Evolutionary conservation across 495 filamentous ascomycete species (phyloP), one percentile per base, ranked within the genome.

Genomic region (Penicillium daleae): DNA sequence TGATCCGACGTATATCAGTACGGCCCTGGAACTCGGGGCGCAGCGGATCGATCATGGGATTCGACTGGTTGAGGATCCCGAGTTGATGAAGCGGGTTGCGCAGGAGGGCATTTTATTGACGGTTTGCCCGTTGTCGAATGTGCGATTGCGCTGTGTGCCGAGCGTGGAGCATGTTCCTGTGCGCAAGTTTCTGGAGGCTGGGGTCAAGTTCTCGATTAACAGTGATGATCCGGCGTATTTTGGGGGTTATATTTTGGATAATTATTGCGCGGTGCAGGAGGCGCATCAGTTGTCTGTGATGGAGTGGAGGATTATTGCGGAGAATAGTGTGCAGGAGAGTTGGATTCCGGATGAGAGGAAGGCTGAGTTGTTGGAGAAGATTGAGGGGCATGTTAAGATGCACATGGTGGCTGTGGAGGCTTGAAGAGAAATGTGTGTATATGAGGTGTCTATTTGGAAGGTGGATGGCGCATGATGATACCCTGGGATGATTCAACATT

Each of bases 151-250:
- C 35, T 88, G 85, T 62, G 86, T 90, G 3, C 51, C 73, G 24
- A 74, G 74, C 22, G 76, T 92, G 13, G 71, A 71, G 9, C 77
- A 90, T 33, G 73, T 90, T 12, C 90, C 90, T 0, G 80, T 92
- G 35, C 77, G 88, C 26, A 77, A 65, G 50, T 89, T 92, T 64
- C 65, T 93, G 50, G 85, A 89, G 68, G 78, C 76, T 3, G 88
- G 87, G 0, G 86, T 91, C 32, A 82, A 76, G 68, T 90, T 91
- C 63, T 87, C 85, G 10, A 84, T 91, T 59, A 90, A 90, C 64
- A 89, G 87, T 68, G 89, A 94, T 69, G 90, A 93, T 70, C 90
- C 90, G 50, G 90, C 89, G 10, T 94, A 93, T 72, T 93, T 93
- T 79, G 89, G 89, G 6, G 88, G 86, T 0, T 92, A 91, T 72